Evolutionary conservation across 192 early-diverging fungal species (phyloP).

Genomic region (Phlyctochytrium arcticum): DNA sequence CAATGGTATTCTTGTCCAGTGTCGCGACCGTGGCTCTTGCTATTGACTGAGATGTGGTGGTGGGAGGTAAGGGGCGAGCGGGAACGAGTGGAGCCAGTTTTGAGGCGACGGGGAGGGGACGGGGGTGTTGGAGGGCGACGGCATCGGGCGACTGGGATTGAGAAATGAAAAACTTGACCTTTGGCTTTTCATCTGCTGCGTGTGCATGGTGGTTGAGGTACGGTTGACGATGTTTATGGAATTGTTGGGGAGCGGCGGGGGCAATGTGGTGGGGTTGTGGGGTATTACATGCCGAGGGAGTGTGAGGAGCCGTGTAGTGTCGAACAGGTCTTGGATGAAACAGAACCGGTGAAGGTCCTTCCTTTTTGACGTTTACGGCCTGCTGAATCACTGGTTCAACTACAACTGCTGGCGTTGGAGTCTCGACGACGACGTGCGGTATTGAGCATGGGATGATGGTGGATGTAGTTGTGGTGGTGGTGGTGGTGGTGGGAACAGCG

Average conservation of each 20-base stretch:
- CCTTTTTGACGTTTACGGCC: neutral
- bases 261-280: neutral
- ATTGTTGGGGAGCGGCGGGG: neutral
- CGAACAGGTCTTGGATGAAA: neutral
- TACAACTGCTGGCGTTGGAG: neutral
- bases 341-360: neutral
- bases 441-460: neutral
- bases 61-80: neutral
- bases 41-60: too few relatives aligned
- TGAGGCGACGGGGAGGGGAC: neutral
- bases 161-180: conserved; percentile 21
- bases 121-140: conserved; percentile 3
- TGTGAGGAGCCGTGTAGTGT: conserved; percentile 12
- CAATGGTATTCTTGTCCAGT: neutral
- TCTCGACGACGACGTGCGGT: neutral
- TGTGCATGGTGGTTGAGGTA: neutral
- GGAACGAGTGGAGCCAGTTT: neutral
- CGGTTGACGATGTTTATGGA: neutral
- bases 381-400: neutral
- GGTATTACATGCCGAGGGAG: too few relatives aligned
- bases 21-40: too few relatives aligned
- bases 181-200: neutral
- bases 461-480: conserved; percentile 12
- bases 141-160: conserved; percentile 3
- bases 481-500: neutral